phyloP scores from a whole-genome alignment of 306 rosid species.

The Citrullus mucosospermus region DNA sequence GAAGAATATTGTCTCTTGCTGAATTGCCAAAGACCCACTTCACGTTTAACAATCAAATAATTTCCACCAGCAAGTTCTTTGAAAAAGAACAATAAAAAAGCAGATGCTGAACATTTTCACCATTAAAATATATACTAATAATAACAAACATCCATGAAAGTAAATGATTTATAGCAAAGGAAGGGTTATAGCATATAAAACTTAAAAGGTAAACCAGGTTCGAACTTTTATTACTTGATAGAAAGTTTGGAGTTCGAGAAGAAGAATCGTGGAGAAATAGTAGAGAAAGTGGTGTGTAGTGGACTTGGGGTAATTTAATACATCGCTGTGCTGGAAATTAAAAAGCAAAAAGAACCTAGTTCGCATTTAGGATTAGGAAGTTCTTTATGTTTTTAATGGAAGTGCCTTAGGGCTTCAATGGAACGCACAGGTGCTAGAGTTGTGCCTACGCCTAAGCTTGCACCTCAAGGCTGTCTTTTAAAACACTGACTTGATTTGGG shows the following conservation, averaged over 20 bases:
- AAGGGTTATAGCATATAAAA: neutral
- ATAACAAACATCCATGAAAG: neutral
- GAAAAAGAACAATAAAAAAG: too few relatives aligned
- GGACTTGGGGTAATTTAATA: neutral
- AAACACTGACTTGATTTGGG: neutral
- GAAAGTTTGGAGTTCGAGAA: neutral
- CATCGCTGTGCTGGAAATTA: neutral
- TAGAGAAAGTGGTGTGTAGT: neutral
- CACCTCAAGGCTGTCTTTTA: neutral
- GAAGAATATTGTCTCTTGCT: too few relatives aligned
- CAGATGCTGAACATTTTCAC: too few relatives aligned
- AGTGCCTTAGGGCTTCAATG: neutral
- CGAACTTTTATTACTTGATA: neutral
- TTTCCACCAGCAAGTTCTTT: too few relatives aligned
- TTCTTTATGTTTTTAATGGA: neutral
- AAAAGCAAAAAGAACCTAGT: neutral
- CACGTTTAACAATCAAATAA: too few relatives aligned
- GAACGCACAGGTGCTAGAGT: neutral
- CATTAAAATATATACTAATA: neutral
- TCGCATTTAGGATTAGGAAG: neutral
- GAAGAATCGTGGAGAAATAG: neutral
- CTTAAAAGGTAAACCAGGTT: neutral
- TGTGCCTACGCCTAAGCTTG: neutral
- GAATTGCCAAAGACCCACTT: too few relatives aligned
- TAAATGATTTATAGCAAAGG: neutral